Percentiles rank a stretch among this genome's conserved stretches.
Evolutionary conservation across 495 filamentous ascomycete species (phyloP).

Genomic region (Xylaria scruposa): DNA sequence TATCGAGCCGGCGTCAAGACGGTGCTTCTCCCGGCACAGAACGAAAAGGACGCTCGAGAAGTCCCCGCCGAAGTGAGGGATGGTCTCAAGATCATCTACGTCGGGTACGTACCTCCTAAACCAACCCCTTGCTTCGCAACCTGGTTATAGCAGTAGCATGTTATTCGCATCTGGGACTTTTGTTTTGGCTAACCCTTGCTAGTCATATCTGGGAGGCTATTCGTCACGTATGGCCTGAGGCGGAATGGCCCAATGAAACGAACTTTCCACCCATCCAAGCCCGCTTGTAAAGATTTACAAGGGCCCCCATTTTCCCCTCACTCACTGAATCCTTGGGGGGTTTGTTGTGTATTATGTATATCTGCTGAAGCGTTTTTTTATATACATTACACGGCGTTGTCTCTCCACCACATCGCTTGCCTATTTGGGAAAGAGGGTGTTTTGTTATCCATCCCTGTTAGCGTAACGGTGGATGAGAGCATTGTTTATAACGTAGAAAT

Average conservation of each 20-base stretch:
- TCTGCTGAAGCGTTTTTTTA: constrained; percentile 16
- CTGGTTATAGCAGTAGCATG: not conserved
- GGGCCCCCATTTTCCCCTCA: constrained; percentile 1
- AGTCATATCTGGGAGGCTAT: constrained; percentile 92
- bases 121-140: constrained; percentile 19
- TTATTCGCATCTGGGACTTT: constrained; percentile 10
- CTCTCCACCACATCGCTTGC: constrained; percentile 11
- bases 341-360: constrained; percentile 2
- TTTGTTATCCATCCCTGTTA: not conserved
- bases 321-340: not conserved
- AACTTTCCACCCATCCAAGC: constrained; percentile 46
- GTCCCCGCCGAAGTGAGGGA: constrained; percentile 88
- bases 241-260: constrained; percentile 76
- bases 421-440: not conserved
- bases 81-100: constrained; percentile 86
- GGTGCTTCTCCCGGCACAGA: constrained; percentile 85
- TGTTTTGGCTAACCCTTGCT: constrained; percentile 34
- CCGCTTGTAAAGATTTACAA: constrained; percentile 30
- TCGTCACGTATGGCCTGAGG: constrained; percentile 81
- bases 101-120: constrained; percentile 65
- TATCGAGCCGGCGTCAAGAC: constrained; percentile 93
- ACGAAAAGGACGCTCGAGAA: constrained; percentile 93
- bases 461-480: not conserved
- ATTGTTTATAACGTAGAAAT: not conserved
- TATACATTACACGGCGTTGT: constrained; percentile 28